phyloP scores from a whole-genome alignment of 2,329 filamentous ascomycete genomes.

The Xylariaceae sp. region DNA sequence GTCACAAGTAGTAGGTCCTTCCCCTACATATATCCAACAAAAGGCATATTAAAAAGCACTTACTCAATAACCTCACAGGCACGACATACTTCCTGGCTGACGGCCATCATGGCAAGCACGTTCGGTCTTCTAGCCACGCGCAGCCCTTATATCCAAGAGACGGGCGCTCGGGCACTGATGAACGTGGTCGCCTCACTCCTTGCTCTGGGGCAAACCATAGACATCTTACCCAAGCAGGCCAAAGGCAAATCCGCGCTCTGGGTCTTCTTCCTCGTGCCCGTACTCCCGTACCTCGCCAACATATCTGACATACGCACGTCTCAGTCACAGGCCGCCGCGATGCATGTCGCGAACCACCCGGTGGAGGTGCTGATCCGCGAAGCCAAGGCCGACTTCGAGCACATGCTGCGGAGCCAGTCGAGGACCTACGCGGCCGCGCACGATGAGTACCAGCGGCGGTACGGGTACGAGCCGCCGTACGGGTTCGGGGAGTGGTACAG shows the following conservation, averaged over 20 bases:
- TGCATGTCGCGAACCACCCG: constrained; percentile 29
- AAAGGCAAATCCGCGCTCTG: constrained; percentile 28
- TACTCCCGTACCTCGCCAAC: constrained; percentile 30
- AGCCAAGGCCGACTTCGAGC: constrained; percentile 29
- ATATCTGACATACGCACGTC: constrained; percentile 20
- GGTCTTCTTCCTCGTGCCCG: constrained; percentile 26
- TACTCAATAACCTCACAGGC: no score
- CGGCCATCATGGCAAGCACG: constrained; percentile 26
- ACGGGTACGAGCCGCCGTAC: constrained; percentile 37
- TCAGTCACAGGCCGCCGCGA: constrained; percentile 9
- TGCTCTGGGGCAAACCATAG: constrained; percentile 29
- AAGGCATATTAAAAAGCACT: no score
- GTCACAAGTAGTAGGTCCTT: constrained; percentile 27
- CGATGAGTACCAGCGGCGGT: constrained; percentile 39
- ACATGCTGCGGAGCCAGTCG: constrained; percentile 34
- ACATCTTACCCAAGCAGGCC: constrained; percentile 28
- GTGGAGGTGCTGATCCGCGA: constrained; percentile 29
- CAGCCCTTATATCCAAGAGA: constrained; percentile 26
- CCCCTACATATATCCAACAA: no score
- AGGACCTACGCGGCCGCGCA: constrained; percentile 31
- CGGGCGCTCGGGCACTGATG: constrained; percentile 23
- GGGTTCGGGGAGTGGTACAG: constrained; percentile 44
- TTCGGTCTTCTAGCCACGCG: constrained; percentile 30
- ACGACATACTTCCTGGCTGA: constrained; percentile 30
- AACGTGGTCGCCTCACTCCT: constrained; percentile 28